phyloP scores from a whole-genome alignment of 148 eudicot species.

The Fallopia convolvulus region DNA sequence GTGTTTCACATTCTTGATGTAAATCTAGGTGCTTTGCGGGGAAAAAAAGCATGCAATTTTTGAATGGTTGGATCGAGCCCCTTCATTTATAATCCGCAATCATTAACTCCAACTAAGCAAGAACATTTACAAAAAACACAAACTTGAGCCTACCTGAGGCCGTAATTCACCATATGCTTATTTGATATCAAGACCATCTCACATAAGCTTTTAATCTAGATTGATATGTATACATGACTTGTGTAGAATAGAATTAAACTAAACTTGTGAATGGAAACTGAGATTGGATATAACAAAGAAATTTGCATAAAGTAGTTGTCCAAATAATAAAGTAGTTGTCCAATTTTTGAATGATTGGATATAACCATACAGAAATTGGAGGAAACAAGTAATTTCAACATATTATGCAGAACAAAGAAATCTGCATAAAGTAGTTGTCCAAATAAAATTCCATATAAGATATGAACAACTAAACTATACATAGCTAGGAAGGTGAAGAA shows the following conservation, averaged over 20 bases:
- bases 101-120: not conserved
- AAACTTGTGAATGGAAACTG: not conserved
- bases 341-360: too few relatives aligned
- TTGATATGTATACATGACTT: not conserved
- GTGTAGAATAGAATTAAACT: not conserved
- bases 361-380: not conserved
- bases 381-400: not conserved
- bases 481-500: not conserved
- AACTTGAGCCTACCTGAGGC: not conserved
- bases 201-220: not conserved
- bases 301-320: not conserved
- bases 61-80: not conserved
- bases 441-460: not conserved
- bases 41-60: not conserved
- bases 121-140: not conserved
- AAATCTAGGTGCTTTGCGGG: not conserved
- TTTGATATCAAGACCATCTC: not conserved
- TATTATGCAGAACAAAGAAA: not conserved
- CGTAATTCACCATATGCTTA: too few relatives aligned
- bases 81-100: not conserved
- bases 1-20: not conserved
- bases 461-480: not conserved
- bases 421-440: not conserved
- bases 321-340: too few relatives aligned
- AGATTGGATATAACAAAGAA: not conserved